Base-by-base conservation (phyloP, 768 basidiomycete genomes). In the Boletus insuetus region DNA sequence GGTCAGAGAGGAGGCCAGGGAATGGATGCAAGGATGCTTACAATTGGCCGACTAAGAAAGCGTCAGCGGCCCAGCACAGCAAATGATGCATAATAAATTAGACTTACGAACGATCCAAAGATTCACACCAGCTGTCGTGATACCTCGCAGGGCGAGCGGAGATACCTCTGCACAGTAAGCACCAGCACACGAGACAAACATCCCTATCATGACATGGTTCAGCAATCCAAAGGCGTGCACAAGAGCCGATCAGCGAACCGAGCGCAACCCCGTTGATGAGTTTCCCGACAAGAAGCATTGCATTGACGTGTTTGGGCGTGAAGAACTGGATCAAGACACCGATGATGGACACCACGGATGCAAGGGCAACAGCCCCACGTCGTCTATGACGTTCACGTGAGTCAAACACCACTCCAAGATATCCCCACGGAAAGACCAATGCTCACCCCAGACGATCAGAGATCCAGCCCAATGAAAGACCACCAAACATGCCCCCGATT, bases 121-220 rank as follows among this genome's bases (percentile, higher is more conserved):
- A 44, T 68, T 66, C 12, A 68, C 59, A 20, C 48, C 51, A 9
- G 64, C 66, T 4, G 66, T 67, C 8, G 62, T 67, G 39, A 67
- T 49, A 38, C 67, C 61, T 16, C 66, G 58, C 11, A 68, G 35
- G 24, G 66, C 64, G 38, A 67, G 66, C 9, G 66, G 66, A 19
- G 66, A 67, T n/a, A 68, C 64, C 24, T 68, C 66, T 8, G 67
- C 67, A 37, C 67, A 68, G 11, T 66, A 68, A 38, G 51, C 49
- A 31, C 64, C 60, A 0, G 66, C 62, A 44, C 59, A 58, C 3
- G 67, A 69, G 17, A 69, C 53, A 24, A 46, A 69, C 62, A 68
- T 62, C 3, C 66, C 67, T 61, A 40, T 46, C 29, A 8, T 7
- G 20, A 40, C n/a, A 6, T 7, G 10, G 10, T n/a, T 54, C 16